Base-by-base conservation (phyloP, 2,329 filamentous ascomycete genomes). In the Colletotrichum spaethianum region DNA sequence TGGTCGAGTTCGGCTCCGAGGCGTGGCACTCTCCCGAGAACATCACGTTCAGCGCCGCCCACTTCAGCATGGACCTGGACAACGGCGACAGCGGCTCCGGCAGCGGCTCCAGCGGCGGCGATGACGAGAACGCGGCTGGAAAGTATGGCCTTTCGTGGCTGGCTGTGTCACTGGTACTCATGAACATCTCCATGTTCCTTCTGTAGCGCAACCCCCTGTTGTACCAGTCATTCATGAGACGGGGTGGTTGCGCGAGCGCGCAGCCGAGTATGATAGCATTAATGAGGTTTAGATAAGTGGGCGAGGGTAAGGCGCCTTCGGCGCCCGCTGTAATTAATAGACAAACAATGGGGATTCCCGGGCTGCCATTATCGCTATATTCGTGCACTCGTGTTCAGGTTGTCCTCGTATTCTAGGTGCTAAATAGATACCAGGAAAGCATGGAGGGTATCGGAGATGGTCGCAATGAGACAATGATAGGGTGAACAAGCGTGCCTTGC, bases 1-100 rank as follows among this genome's bases (percentile, higher is more conserved):
- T 79, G 9, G 74, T 80, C n/a, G 75, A 76, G 56, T 80, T 80
- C 65, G 79, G 79, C 20, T 77, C 77, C 48, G 79, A 81, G 65
- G 75, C 78, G 5, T 80, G 76, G 69, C 75, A 77, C 40, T 77
- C 79, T 3, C 63, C 55, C 0, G 74, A 68, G 40, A 79, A 79
- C 53, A 76, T 80, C 60, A 81, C 79, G 12, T 81, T 81, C 69
- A 77, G 77, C 33, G 77, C 78, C 1, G 70, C 75, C 4, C 73
- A 74, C 59, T 80, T 79, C 42, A 68, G 56, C 23, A 75, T 79
- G 72, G 56, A 75, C 2, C 70, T 80, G 23, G 64, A 74, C 48
- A 65, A 46, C 9, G 67, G 52, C n/a, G 71, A 65, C 26, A 46
- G 63, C 48, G 48, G 26, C 11, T 26, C n/a, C 8, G 38, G 52